phyloP scores from a whole-genome alignment of 2,329 filamentous ascomycete species.

The Talaromyces sp. region DNA sequence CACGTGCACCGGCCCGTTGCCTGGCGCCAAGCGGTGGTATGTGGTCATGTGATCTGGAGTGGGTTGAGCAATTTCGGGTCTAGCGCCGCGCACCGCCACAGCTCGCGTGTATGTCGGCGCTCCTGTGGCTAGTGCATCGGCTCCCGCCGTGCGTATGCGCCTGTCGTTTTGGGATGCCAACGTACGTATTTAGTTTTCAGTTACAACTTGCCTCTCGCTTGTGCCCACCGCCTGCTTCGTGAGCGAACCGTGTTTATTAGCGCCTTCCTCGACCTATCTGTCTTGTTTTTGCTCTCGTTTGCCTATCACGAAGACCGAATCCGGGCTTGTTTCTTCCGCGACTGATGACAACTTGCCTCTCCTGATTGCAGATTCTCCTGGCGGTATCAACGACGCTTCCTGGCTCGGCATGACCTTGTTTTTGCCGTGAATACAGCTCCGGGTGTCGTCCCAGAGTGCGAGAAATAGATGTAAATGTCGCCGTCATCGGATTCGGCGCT shows the following conservation, averaged over 20 bases:
- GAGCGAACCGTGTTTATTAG: neutral
- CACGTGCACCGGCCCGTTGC: conserved; percentile 18
- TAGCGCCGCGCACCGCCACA: neutral
- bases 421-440: conserved; percentile 10
- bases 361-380: neutral
- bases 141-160: neutral
- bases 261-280: neutral
- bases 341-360: conserved; percentile 6
- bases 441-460: conserved; percentile 30
- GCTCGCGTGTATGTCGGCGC: neutral
- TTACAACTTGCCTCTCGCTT: conserved; percentile 2
- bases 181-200: neutral
- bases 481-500: conserved; percentile 55
- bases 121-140: neutral
- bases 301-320: neutral
- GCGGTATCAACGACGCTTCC: neutral
- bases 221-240: neutral
- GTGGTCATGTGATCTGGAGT: neutral
- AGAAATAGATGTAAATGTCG: conserved; percentile 58
- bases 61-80: neutral
- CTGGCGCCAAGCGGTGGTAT: neutral
- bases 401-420: conserved; percentile 9
- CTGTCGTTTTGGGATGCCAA: neutral
- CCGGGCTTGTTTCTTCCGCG: neutral
- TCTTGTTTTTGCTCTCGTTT: neutral